A percentile compares a stretch with the other conserved stretches of the same genome.
Conservation (phyloP, 257 asterid species). For the Fraxinus pennsylvanica region DNA sequence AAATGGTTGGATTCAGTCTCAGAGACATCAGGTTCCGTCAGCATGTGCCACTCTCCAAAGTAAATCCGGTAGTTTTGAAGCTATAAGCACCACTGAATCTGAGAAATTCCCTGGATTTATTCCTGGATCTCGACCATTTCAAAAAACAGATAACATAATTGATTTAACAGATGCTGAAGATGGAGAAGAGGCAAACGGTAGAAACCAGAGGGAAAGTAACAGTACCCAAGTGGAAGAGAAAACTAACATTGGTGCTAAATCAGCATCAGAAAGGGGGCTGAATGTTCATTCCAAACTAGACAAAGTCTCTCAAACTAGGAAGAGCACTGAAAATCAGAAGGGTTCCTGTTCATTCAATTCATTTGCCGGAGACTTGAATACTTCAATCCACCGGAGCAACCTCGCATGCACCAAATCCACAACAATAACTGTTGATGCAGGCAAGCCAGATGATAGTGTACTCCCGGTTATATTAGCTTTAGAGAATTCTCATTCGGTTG, state of each 20-base stretch:
- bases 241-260: neutral
- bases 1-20: conserved; percentile 5
- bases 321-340: neutral
- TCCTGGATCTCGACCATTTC: conserved; percentile 26
- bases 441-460: conserved; percentile 26
- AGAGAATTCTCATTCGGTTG: conserved; percentile 50
- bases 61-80: neutral
- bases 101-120: conserved; percentile 34
- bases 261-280: neutral
- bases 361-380: conserved; percentile 3
- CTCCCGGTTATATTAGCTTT: conserved; percentile 67
- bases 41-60: conserved; percentile 8
- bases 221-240: conserved; percentile 20
- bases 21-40: conserved; percentile 18
- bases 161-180: conserved; percentile 27
- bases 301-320: neutral
- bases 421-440: neutral
- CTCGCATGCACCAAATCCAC: neutral
- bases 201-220: neutral
- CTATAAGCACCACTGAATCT: neutral
- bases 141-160: conserved; percentile 16
- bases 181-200: conserved; percentile 20
- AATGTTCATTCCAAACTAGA: neutral
- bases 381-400: conserved; percentile 4
- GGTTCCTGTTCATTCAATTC: neutral